Base-by-base conservation (phyloP, 2,329 filamentous ascomycete species). In the Aspergillus melleus region DNA sequence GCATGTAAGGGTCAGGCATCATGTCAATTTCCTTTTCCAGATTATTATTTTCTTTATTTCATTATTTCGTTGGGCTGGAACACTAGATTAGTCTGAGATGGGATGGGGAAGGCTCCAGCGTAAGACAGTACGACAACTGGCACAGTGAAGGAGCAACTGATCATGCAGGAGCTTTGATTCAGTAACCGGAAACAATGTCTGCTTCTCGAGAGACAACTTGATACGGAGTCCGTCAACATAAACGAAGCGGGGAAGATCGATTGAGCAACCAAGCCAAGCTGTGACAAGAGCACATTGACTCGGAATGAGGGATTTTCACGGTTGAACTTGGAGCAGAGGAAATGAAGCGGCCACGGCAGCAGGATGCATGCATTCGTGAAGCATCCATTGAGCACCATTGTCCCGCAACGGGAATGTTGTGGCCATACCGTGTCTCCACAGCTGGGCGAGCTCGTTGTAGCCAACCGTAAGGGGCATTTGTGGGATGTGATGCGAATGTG, bases 361-460 rank as follows among this genome's bases (percentile, higher is more conserved):
- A 66, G 69, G 70, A 64, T 69, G 66, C 70, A 72, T 76, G 74
- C 73, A 76, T 72, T 63, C 63, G 65, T 72, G 71, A 73, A 73
- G 69, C 70, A 68, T 68, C 69, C 66, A 67, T 67, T 71, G 68
- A 69, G 68, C 70, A 68, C 69, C 65, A 64, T 63, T 66, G 66
- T 67, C 64, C 67, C 70, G 61, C 69, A 68, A 66, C 65, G 65
- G 26, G 66, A 64, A 71, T 67, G 64, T 63, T 63, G 70, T 71
- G 67, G 67, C 63, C 68, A 70, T 70, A 63, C 72, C 65, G 70
- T 68, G 68, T 75, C 72, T 70, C 74, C 73, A 75, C 75, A 63
- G 63, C 63, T 58, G 51, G 61, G 54, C 67, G 61, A 71, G 64
- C 58, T 61, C 63, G 66, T 70, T 69, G 68, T 66, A 70, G 68